phyloP scores from a whole-genome alignment of 2,329 filamentous ascomycete genomes.

The Talaromyces islandicus region DNA sequence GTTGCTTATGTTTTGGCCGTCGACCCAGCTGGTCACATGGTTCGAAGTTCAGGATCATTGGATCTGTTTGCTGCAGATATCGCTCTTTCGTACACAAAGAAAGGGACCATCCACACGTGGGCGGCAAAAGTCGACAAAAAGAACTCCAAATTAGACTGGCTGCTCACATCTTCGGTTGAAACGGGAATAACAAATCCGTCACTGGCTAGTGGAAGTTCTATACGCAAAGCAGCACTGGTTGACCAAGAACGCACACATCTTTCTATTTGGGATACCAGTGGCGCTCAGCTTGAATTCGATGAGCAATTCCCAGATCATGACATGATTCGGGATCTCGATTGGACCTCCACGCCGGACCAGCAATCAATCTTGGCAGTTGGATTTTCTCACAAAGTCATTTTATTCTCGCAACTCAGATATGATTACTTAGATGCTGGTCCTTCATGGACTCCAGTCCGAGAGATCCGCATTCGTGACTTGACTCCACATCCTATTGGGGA shows the following conservation, averaged over 20 bases:
- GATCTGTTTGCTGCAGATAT: constrained; percentile 83
- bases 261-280: constrained; percentile 86
- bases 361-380: constrained; percentile 90
- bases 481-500: constrained; percentile 90
- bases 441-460: constrained; percentile 80
- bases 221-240: constrained; percentile 80
- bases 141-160: constrained; percentile 65
- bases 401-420: constrained; percentile 82
- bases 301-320: constrained; percentile 68
- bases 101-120: constrained; percentile 75
- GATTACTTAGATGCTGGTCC: constrained; percentile 84
- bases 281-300: constrained; percentile 73
- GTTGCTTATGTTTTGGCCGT: constrained; percentile 65
- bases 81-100: constrained; percentile 74
- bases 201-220: constrained; percentile 76
- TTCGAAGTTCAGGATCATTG: constrained; percentile 68
- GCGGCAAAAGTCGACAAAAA: constrained; percentile 65
- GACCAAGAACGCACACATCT: constrained; percentile 66
- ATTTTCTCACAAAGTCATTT: constrained; percentile 75
- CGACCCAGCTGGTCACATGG: constrained; percentile 72
- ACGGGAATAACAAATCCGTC: constrained; percentile 68
- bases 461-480: constrained; percentile 72
- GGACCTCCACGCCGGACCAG: constrained; percentile 84
- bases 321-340: constrained; percentile 79
- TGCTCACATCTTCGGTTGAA: constrained; percentile 73